phyloP scores from a whole-genome alignment of 495 filamentous ascomycete species.

The Lophiostoma macrostomum region DNA sequence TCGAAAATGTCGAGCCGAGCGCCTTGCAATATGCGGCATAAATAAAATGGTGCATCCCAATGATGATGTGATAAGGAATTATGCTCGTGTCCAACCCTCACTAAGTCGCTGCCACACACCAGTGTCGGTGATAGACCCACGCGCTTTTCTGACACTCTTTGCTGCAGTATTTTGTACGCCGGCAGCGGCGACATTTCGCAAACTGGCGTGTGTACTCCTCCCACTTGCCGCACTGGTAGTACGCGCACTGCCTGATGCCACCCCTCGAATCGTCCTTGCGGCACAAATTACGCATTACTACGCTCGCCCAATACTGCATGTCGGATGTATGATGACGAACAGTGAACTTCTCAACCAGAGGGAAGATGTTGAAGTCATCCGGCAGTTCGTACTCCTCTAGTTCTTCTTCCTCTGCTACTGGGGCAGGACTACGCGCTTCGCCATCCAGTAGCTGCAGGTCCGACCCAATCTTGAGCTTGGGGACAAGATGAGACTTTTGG shows the following conservation, averaged over 20 bases:
- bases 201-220: conserved; percentile 94
- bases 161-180: conserved; percentile 98
- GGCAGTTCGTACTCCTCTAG: conserved; percentile 86
- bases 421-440: conserved; percentile 46
- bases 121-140: conserved; percentile 96
- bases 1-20: conserved; percentile 24
- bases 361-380: conserved; percentile 97
- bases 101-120: conserved; percentile 77
- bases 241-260: conserved; percentile 93
- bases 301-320: conserved; percentile 99
- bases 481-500: conserved; percentile 89
- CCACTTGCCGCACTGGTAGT: conserved; percentile 97
- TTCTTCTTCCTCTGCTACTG: conserved; percentile 51
- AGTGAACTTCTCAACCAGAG: conserved; percentile 96
- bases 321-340: conserved; percentile 89
- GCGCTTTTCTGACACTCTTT: conserved; percentile 99
- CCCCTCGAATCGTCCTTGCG: conserved; percentile 93
- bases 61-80: conserved; percentile 18
- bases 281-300: conserved; percentile 98
- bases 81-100: conserved; percentile 4
- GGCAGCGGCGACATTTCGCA: conserved; percentile 93
- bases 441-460: conserved; percentile 78
- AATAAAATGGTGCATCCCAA: conserved; percentile 22
- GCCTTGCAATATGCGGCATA: conserved; percentile 35
- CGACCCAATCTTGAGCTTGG: conserved; percentile 81